Percentiles rank a stretch among this genome's conserved stretches.
phyloP scores from a whole-genome alignment of 176 grass and related monocot species.

The Aegilops longissima region DNA sequence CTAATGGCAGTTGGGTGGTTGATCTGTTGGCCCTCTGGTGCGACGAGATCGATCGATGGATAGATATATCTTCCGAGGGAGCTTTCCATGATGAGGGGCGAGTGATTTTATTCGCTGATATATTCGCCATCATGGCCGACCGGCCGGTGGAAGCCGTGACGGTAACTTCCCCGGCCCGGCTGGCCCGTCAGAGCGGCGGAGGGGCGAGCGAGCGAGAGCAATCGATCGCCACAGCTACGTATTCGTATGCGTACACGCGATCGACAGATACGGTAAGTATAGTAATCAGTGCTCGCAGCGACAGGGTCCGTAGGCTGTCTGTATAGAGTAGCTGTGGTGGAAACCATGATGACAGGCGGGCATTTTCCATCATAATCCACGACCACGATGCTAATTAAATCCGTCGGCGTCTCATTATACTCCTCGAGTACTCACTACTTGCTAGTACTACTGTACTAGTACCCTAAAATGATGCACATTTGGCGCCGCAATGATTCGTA shows the following conservation, averaged over 20 bases:
- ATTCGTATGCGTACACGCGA: background rate
- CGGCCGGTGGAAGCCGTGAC: background rate
- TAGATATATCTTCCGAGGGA: conserved; percentile 27
- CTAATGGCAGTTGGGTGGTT: background rate
- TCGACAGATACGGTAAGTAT: background rate
- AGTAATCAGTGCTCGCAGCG: background rate
- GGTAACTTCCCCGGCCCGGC: conserved; percentile 31
- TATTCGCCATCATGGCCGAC: conserved; percentile 35
- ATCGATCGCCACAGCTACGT: conserved; percentile 6
- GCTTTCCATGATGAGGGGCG: conserved; percentile 48
- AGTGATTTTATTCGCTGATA: conserved; percentile 10
- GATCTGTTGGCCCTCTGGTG: background rate
- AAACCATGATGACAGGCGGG: conserved; percentile 8
- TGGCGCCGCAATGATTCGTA: background rate
- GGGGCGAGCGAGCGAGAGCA: background rate
- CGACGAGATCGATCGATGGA: background rate
- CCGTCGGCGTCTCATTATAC: background rate
- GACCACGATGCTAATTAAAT: background rate
- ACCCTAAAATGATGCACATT: too few relatives aligned
- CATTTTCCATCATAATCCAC: conserved; percentile 1
- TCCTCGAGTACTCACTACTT: background rate
- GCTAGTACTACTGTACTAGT: too few relatives aligned
- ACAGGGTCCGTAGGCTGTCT: background rate
- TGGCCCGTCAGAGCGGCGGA: too few relatives aligned
- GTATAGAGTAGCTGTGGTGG: background rate